Percentiles rank a stretch among this genome's conserved stretches.
Evolutionary conservation across 768 basidiomycete genomes (phyloP).

Genomic region (Pleurotus pulmonarius): DNA sequence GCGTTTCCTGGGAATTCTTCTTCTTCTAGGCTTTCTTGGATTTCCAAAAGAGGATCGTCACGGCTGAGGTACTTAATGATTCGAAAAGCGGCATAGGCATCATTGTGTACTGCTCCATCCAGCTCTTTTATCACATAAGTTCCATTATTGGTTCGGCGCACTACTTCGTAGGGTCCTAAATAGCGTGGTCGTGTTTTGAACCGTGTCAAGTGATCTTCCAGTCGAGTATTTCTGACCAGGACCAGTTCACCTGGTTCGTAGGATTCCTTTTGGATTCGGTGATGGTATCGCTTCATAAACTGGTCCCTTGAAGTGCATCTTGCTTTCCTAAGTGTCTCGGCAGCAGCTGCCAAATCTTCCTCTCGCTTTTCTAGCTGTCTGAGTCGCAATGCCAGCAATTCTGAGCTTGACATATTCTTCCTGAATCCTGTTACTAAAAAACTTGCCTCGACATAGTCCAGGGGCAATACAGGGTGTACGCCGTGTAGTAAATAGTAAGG

Average conservation of each 20-base stretch:
- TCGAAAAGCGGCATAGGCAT: not conserved
- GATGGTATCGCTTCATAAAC: not conserved
- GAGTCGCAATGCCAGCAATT: no score
- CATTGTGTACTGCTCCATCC: slow-evolving; percentile 8
- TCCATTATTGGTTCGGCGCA: slow-evolving; percentile 20
- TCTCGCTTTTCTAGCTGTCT: not conserved
- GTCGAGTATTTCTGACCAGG: slow-evolving; percentile 26
- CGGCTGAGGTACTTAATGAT: not conserved
- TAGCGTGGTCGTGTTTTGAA: slow-evolving; percentile 26
- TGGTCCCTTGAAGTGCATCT: not conserved
- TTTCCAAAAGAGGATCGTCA: no score
- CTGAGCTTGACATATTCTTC: no score
- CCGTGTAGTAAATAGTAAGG: slow-evolving; percentile 31
- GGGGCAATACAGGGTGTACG: slow-evolving; percentile 27
- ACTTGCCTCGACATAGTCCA: slow-evolving; percentile 16
- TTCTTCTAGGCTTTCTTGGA: no score
- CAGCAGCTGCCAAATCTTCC: not conserved
- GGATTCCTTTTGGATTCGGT: slow-evolving; percentile 18
- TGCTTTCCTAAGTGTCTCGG: not conserved
- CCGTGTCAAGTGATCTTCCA: slow-evolving; percentile 22
- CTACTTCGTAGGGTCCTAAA: slow-evolving; percentile 28
- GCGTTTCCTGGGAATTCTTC: no score
- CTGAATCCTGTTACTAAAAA: not conserved
- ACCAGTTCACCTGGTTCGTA: slow-evolving; percentile 30
- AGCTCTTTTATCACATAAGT: slow-evolving; percentile 23